Percentiles rank a stretch among this genome's conserved stretches.
phyloP scores from a whole-genome alignment of 192 early-diverging fungal genomes.

The Gryganskiella cystojenkinii region DNA sequence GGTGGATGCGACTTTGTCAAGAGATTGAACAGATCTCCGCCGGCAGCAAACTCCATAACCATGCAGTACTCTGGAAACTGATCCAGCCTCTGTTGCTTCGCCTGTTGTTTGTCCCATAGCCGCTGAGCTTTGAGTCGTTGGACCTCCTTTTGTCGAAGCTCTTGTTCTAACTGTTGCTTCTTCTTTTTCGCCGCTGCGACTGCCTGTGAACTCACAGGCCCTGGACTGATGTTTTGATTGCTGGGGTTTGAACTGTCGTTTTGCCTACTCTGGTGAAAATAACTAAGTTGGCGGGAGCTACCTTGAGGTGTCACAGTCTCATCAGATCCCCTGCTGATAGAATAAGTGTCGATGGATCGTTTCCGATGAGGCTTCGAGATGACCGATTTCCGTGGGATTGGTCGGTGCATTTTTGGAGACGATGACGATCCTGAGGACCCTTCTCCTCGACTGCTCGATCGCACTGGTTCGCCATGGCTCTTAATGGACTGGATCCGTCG shows the following conservation, averaged over 20 bases:
- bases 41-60: slow-evolving; percentile 86
- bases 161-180: slow-evolving; percentile 34
- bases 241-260: background rate
- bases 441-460: background rate
- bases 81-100: slow-evolving; percentile 52
- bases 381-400: background rate
- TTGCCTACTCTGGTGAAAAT: too few relatives aligned
- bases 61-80: slow-evolving; percentile 62
- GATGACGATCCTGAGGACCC: background rate
- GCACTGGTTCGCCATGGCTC: slow-evolving; percentile 13
- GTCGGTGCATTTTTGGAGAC: background rate
- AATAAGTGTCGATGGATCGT: slow-evolving; percentile 10
- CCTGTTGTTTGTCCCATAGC: slow-evolving; percentile 15
- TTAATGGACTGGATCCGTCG: slow-evolving; percentile 11
- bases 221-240: background rate
- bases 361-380: slow-evolving; percentile 5
- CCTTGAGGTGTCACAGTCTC: background rate
- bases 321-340: background rate
- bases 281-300: background rate
- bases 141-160: slow-evolving; percentile 22
- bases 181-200: slow-evolving; percentile 16
- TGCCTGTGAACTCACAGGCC: background rate
- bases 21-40: slow-evolving; percentile 79
- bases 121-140: slow-evolving; percentile 30
- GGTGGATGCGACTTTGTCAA: slow-evolving; percentile 64